A percentile compares a stretch with the other conserved stretches of the same genome.
phyloP scores from a whole-genome alignment of 495 filamentous ascomycete genomes.

The Massariosphaeria phaeospora region DNA sequence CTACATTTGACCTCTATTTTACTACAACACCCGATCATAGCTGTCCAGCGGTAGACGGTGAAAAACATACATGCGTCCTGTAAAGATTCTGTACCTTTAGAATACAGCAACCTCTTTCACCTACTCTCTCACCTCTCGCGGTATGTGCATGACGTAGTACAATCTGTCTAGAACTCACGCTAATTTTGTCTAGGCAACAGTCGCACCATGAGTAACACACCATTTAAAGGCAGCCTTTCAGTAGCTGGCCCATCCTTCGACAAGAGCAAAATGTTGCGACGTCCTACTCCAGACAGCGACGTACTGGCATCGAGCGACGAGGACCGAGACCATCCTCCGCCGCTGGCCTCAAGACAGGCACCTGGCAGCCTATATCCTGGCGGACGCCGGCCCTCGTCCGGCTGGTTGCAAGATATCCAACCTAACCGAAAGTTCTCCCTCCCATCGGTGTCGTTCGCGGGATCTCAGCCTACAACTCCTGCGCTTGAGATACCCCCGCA shows the following conservation, averaged over 20 bases:
- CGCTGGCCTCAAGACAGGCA: neutral
- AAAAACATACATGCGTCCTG: neutral
- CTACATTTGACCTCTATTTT: neutral
- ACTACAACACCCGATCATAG: neutral
- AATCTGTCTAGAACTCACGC: neutral
- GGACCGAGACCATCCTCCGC: conserved; percentile 28
- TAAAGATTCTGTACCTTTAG: conserved; percentile 1
- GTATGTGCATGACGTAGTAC: too few species aligned
- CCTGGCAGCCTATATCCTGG: neutral
- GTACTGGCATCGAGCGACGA: conserved; percentile 32
- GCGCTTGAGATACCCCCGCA: conserved; percentile 3
- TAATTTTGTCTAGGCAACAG: neutral
- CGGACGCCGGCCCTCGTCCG: conserved; percentile 17
- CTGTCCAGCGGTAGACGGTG: neutral
- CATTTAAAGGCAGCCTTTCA: conserved; percentile 18
- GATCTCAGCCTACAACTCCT: conserved; percentile 33
- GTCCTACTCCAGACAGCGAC: conserved; percentile 35
- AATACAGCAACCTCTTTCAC: neutral
- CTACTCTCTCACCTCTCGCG: too few species aligned
- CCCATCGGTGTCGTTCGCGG: conserved; percentile 12
- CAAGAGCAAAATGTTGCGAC: conserved; percentile 21
- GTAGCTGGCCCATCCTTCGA: conserved; percentile 1
- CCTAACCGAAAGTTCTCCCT: conserved; percentile 29
- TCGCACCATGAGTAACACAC: neutral
- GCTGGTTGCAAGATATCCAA: conserved; percentile 34